Evolutionary conservation across 2,329 filamentous ascomycete genomes (phyloP).

Genomic region (Colletotrichum falcatum): DNA sequence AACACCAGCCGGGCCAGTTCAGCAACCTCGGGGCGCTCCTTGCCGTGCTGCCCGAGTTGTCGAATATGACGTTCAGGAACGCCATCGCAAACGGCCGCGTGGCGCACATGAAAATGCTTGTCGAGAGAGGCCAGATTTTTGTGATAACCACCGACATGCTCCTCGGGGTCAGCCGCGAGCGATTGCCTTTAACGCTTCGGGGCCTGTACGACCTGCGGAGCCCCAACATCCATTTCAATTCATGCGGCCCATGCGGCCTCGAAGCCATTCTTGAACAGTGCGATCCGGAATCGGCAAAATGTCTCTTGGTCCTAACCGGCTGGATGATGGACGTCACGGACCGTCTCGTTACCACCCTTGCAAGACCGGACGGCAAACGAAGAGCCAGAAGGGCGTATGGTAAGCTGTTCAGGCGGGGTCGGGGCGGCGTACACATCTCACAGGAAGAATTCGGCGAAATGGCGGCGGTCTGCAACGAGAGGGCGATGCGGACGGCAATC

Average conservation of each 20-base stretch:
- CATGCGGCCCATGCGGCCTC: accelerated
- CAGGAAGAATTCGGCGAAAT: too few species aligned
- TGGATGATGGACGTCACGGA: neutral
- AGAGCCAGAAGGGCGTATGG: too few species aligned
- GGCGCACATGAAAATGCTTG: neutral
- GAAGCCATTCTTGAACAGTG: neutral
- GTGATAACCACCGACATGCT: neutral
- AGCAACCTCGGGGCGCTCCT: neutral
- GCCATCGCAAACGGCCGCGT: neutral
- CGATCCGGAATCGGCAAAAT: neutral
- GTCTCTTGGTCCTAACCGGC: neutral
- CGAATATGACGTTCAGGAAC: too few species aligned
- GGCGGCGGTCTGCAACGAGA: too few species aligned
- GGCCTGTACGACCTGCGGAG: neutral
- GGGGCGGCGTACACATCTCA: too few species aligned
- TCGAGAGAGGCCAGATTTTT: neutral
- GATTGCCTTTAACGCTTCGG: neutral
- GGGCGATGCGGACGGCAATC: too few species aligned
- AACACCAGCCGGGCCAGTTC: too few species aligned
- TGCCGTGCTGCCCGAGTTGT: neutral
- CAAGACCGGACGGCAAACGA: neutral
- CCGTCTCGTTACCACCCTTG: neutral
- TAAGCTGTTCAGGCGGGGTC: too few species aligned
- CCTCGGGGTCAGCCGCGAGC: neutral
- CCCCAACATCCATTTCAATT: neutral